Conservation (phyloP, 1,284 basidiomycete genomes). For the Fistulina hepatica region DNA sequence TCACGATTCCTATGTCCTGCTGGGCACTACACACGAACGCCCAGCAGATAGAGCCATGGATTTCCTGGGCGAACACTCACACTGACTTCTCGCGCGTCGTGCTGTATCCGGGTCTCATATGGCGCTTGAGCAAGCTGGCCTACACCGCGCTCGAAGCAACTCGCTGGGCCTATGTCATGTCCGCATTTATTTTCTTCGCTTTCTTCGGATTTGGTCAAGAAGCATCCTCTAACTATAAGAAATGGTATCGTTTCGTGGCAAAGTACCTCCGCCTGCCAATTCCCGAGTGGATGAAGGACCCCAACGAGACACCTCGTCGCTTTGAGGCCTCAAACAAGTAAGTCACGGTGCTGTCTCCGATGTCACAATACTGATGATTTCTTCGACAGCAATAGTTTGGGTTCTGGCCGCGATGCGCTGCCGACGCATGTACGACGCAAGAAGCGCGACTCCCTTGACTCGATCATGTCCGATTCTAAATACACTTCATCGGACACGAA, state of each 20-base stretch:
- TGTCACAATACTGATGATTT: too few relatives aligned
- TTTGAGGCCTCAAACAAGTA: too few relatives aligned
- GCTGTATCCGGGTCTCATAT: conserved; percentile 28
- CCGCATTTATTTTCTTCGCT: conserved; percentile 46
- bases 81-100: conserved; percentile 31
- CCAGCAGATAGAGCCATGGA: conserved; percentile 28
- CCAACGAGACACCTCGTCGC: too few relatives aligned
- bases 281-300: conserved; percentile 7
- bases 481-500: conserved; percentile 32
- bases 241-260: conserved; percentile 32
- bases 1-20: conserved; percentile 26
- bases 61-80: conserved; percentile 47
- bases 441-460: conserved; percentile 35
- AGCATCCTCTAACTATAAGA: conserved; percentile 45
- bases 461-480: too few relatives aligned
- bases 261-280: conserved; percentile 37
- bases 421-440: too few relatives aligned
- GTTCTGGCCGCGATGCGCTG: too few relatives aligned
- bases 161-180: conserved; percentile 33
- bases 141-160: conserved; percentile 24
- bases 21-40: conserved; percentile 18
- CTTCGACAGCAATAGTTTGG: too few relatives aligned
- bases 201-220: conserved; percentile 65
- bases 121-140: conserved; percentile 18
- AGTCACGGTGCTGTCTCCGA: too few relatives aligned